phyloP scores from a whole-genome alignment of 2,329 filamentous ascomycete species.

The Cryphonectria radicalis region DNA sequence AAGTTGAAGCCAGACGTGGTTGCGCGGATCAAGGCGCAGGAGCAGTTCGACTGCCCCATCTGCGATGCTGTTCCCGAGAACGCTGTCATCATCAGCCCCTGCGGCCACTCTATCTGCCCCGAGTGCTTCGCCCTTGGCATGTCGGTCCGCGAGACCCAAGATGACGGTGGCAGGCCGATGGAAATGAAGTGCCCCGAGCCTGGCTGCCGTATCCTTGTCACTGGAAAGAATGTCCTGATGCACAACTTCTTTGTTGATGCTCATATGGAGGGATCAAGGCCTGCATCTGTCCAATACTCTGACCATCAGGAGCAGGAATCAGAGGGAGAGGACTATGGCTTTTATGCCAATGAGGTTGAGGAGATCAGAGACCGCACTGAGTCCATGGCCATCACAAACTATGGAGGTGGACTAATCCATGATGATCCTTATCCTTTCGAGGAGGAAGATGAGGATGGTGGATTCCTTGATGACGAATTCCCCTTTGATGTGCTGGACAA shows the following conservation, averaged over 20 bases:
- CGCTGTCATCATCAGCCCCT: slow-evolving; percentile 37
- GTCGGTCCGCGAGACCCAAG: neutral
- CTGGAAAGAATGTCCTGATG: slow-evolving; percentile 14
- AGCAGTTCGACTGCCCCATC: slow-evolving; percentile 1
- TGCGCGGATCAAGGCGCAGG: slow-evolving; percentile 15
- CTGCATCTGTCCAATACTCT: neutral
- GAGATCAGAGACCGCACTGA: neutral
- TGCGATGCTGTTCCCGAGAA: slow-evolving; percentile 18
- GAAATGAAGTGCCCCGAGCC: slow-evolving; percentile 3
- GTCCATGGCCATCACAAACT: neutral
- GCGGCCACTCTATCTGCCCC: slow-evolving; percentile 38
- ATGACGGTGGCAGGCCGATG: neutral
- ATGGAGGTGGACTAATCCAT: neutral
- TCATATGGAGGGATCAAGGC: neutral
- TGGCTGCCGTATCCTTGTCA: slow-evolving; percentile 1
- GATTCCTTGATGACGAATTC: neutral
- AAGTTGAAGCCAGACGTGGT: slow-evolving; percentile 31
- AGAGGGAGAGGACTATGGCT: neutral
- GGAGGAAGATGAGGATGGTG: neutral
- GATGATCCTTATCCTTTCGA: neutral
- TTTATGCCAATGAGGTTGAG: neutral
- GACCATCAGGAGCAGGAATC: neutral
- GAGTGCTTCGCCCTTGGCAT: slow-evolving; percentile 36
- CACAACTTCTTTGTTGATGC: slow-evolving; percentile 16
- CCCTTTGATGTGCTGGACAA: neutral